Base-by-base conservation (phyloP, 2,329 filamentous ascomycete genomes). In the Fusarium pilosicola region DNA sequence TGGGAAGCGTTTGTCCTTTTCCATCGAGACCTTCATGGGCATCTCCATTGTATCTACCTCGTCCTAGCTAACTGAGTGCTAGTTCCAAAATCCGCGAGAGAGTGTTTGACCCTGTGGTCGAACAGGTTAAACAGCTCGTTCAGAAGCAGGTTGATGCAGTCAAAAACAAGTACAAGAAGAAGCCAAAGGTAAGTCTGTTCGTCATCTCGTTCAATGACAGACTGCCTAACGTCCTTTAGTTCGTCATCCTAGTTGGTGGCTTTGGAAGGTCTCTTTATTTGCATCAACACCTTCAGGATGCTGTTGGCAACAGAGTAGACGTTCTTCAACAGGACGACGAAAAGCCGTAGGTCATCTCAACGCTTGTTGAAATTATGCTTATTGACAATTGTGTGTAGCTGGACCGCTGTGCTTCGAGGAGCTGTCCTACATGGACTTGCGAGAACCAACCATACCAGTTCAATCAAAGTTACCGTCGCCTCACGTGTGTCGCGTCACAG, bases 241-340 rank as follows among this genome's bases (percentile, higher is more conserved):
- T 79, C 32, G 34, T 85, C 6, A 77, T 85, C 11, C 74, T 85
- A 1, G 84, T 83, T 0, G 84, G 84, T 0, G 84, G 84, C 0
- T 83, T 85, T 32, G 84, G 84, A 0, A 74, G 79, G 20, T 82
- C 78, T 30, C 45, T 30, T 0, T 83, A 81, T 22, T 44, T 85
- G 5, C 70, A 70, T 15, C 62, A 76, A 6, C 64, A 70, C 5
- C 68, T 85, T 3, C 66, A 68, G 0, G 34, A 62, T 0, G 41
- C 30, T 0, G n/a, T 77, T 0, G 62, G 34, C 12, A 73, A 38
- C 12, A 62, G 60, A 26, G 56, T 73, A 3, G 78, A 78, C 8
- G 65, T 85, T 12, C 68, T 85, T 1, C 83, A 84, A 11, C 70
- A 77, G 3, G 60, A 65, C 3, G 79, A 80, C 0, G 56, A 67